Evolutionary conservation across 257 asterid species (phyloP), one percentile per base, ranked within the genome.

Genomic region (Solanum ossicruentum): DNA sequence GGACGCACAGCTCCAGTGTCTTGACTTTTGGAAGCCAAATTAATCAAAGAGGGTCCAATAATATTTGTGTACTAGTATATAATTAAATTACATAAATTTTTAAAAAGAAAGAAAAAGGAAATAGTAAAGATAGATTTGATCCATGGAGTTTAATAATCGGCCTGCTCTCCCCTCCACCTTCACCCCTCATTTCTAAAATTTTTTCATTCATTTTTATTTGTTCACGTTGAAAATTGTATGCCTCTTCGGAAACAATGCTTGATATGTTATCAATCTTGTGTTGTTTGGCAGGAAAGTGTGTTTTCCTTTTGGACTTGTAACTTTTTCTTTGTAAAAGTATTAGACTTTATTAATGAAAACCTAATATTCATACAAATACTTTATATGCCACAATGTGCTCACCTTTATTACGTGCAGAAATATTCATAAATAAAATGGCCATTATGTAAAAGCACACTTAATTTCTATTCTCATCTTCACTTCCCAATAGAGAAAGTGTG

Each of bases 61-160:
- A 28, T 75, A 73, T 21, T 75, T 43, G 23, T 55, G 36, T 5
- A 4, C 10, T 23, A 75, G 43, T 26, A 6, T 26, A 26, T 65
- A 26, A 26, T 65, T 65, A 49, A 21, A 21, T 18, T 73, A n/a
- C 1, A 73, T 47, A 45, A 23, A 21, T 36, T 41, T 13, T 15
- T 39, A 8, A n/a, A 8, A 15, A 41, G 5, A 6, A 56, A 28
- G 43, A 10, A 51, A 43, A 81, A 81, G 55, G 32, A 84, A 81
- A 47, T 56, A 45, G 20, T 21, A 39, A 71, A 65, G 66, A 2
- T 23, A 13, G 10, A 10, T 43, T 9, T 72, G 9, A 21, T 43
- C 49, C 11, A 65, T 43, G 83, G 13, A 71, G 63, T 80, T 61
- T 89, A 90, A 90, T 90, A 83, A 90, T 90, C 86, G 89, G 87